Conservation (phyloP, 148 eudicot species). For the Chenopodium album region DNA sequence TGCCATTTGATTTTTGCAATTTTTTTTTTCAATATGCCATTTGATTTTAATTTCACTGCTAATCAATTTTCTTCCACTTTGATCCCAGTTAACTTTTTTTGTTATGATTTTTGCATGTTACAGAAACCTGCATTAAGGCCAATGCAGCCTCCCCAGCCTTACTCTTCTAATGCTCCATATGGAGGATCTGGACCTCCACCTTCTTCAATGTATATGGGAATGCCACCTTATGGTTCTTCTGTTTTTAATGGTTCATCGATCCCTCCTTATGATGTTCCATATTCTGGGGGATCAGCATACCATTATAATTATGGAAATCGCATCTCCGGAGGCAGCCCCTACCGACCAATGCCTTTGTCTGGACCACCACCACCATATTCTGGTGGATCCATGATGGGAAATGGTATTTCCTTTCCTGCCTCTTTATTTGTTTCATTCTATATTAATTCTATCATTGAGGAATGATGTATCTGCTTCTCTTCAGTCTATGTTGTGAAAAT, state of each 20-base stretch:
- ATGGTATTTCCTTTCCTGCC: slow-evolving; percentile 36
- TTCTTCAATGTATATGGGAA: slow-evolving; percentile 61
- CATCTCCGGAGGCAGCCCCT: slow-evolving; percentile 86
- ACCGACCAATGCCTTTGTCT: slow-evolving; percentile 66
- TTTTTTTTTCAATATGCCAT: neutral
- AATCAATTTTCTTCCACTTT: neutral
- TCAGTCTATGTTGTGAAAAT: neutral
- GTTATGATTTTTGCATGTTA: slow-evolving; percentile 14
- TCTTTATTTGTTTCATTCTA: neutral
- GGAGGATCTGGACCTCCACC: slow-evolving; percentile 76
- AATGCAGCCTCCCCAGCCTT: slow-evolving; percentile 64
- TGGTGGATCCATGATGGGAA: slow-evolving; percentile 73
- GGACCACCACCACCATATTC: slow-evolving; percentile 71
- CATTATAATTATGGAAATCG: slow-evolving; percentile 70
- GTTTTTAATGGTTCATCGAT: slow-evolving; percentile 65
- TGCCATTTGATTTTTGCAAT: neutral
- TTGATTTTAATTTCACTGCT: neutral
- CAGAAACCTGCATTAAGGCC: slow-evolving; percentile 84
- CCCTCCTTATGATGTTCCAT: slow-evolving; percentile 80
- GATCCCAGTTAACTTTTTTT: neutral
- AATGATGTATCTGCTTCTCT: neutral
- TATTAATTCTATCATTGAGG: neutral
- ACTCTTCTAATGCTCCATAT: slow-evolving; percentile 63
- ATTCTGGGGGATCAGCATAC: slow-evolving; percentile 76
- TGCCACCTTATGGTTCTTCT: slow-evolving; percentile 86